These are phyloP conservation scores for Paramecium sexaurelia DNA, from an alignment of 73 alveolate genomes.

Conservation along the genomic window DNA sequence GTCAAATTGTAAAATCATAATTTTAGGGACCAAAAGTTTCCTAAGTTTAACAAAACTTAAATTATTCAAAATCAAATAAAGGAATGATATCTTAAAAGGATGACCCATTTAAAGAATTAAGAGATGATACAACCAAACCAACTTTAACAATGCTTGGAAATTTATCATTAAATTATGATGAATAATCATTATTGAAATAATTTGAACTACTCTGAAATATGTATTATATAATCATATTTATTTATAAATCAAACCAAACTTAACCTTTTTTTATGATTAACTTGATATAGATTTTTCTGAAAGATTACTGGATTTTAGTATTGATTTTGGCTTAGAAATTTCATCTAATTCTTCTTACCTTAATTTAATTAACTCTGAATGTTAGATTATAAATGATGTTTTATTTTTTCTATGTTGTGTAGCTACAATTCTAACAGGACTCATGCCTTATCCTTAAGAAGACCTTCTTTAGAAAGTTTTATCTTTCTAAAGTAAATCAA, in stretches of 20 bases:
- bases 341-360: background rate
- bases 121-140: background rate
- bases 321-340: background rate
- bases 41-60: background rate
- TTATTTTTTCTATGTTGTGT: background rate
- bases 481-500: background rate
- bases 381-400: background rate
- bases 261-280: background rate
- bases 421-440: background rate
- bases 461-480: background rate
- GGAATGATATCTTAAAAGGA: background rate
- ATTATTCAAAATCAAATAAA: background rate
- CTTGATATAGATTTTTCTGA: background rate
- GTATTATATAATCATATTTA: background rate
- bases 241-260: constrained; percentile 1
- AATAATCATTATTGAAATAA: constrained; percentile 38
- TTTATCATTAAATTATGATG: constrained; percentile 30
- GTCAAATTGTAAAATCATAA: background rate
- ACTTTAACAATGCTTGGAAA: background rate
- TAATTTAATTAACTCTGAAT: background rate
- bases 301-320: background rate
- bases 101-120: constrained; percentile 42
- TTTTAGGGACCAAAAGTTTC: background rate
- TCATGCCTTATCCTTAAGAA: background rate
- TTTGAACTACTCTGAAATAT: constrained; percentile 44